Percentiles rank a stretch among this genome's conserved stretches.
These are phyloP conservation scores for Nakazawaea populi DNA, from an alignment of 805 yeast genomes.

Conservation along the genomic window DNA sequence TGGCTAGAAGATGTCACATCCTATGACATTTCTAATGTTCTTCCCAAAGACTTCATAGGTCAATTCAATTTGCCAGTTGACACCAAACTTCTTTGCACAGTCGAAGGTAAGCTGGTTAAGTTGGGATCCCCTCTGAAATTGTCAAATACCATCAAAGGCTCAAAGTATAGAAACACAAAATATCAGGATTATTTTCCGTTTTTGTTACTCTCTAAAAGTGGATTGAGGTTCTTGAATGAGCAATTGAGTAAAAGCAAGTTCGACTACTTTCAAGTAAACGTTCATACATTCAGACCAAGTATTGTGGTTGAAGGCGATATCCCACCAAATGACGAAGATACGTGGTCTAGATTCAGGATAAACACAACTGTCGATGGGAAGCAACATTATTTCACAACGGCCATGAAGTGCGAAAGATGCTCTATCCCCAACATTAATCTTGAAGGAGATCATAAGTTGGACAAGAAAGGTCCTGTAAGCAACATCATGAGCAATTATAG, in stretches of 20 bases:
- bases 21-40: neutral
- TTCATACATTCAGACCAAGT: constrained; percentile 22
- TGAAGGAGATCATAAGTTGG: constrained; percentile 7
- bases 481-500: constrained; percentile 20
- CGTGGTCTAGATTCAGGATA: constrained; percentile 18
- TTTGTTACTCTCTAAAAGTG: constrained; percentile 18
- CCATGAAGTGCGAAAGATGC: constrained; percentile 23
- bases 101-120: constrained; percentile 19
- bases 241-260: constrained; percentile 10
- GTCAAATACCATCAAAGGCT: neutral
- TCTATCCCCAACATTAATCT: constrained; percentile 21
- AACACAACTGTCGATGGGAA: constrained; percentile 11
- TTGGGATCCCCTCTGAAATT: constrained; percentile 16
- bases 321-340: constrained; percentile 21
- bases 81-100: constrained; percentile 17
- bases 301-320: constrained; percentile 15
- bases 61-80: neutral
- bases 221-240: constrained; percentile 14
- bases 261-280: constrained; percentile 10
- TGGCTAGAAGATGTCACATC: constrained; percentile 1
- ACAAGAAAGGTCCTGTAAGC: constrained; percentile 16
- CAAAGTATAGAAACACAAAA: constrained; percentile 14
- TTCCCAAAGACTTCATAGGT: constrained; percentile 1
- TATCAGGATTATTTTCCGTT: constrained; percentile 26
- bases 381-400: constrained; percentile 14